Conservation (phyloP, 1,139 yeast species). For the Yamadazyma sp. region DNA sequence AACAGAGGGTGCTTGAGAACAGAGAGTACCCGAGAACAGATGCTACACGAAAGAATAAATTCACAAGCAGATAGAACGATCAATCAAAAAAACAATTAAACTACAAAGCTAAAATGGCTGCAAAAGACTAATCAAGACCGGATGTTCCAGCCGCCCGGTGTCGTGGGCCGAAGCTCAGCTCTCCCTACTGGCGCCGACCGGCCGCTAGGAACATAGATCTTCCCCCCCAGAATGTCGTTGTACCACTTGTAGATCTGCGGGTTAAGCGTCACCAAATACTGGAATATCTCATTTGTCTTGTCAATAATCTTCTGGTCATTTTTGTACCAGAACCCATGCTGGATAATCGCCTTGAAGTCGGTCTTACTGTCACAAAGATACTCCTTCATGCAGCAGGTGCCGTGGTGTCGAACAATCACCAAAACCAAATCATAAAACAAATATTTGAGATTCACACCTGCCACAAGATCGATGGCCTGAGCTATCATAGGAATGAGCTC, state of each 20-base stretch:
- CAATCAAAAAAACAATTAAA: too few relatives aligned
- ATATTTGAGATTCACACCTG: conserved; percentile 25
- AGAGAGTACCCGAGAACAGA: too few relatives aligned
- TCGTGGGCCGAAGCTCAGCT: not conserved
- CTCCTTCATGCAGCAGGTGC: conserved; percentile 36
- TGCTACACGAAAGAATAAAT: too few relatives aligned
- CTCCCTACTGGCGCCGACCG: not conserved
- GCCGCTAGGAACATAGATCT: conserved; percentile 13
- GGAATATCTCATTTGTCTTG: conserved; percentile 24
- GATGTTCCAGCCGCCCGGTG: conserved; percentile 14
- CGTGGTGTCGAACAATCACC: conserved; percentile 26
- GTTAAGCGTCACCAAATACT: conserved; percentile 15
- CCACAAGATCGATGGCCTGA: conserved; percentile 30
- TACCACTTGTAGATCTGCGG: conserved; percentile 22
- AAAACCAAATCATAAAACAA: conserved; percentile 22
- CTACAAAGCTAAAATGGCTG: too few relatives aligned
- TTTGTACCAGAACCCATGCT: conserved; percentile 30
- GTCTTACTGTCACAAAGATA: conserved; percentile 23
- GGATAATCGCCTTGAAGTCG: conserved; percentile 30
- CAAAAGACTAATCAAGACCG: too few relatives aligned
- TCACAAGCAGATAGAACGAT: too few relatives aligned
- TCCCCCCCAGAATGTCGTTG: conserved; percentile 24
- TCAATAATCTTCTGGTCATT: conserved; percentile 17
- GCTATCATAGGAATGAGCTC: conserved; percentile 34
- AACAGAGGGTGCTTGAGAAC: too few relatives aligned